Conservation (phyloP, 305 asterid species). For the Plantago coronopus region DNA sequence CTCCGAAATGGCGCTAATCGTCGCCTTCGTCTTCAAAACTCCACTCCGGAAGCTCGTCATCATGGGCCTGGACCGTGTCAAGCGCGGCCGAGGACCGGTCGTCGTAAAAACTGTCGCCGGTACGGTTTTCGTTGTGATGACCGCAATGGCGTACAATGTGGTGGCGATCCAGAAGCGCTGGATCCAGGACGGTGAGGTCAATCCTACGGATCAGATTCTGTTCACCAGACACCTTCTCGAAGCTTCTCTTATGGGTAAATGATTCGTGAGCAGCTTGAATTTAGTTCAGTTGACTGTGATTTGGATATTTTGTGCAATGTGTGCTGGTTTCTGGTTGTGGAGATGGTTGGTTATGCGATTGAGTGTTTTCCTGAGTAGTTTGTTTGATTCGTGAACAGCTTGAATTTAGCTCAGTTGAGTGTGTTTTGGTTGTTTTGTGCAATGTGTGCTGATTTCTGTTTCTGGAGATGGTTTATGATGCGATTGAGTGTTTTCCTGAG, state of each 20-base stretch:
- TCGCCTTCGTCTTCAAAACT: constrained; percentile 81
- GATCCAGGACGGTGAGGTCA: constrained; percentile 66
- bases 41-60: constrained; percentile 84
- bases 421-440: neutral
- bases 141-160: constrained; percentile 59
- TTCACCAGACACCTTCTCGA: constrained; percentile 67
- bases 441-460: neutral
- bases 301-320: neutral
- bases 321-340: neutral
- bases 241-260: constrained; percentile 92
- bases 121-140: constrained; percentile 58
- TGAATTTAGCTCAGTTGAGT: neutral
- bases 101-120: constrained; percentile 61
- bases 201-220: constrained; percentile 85
- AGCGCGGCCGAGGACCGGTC: constrained; percentile 78
- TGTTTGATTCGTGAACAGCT: neutral
- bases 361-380: too few relatives aligned
- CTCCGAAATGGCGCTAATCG: constrained; percentile 72
- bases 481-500: too few relatives aligned
- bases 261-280: constrained; percentile 1
- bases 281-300: neutral
- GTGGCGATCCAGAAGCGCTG: constrained; percentile 54
- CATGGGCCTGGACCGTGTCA: constrained; percentile 68
- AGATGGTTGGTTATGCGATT: too few relatives aligned
- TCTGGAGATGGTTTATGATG: too few relatives aligned